Conservation (phyloP, 2,329 filamentous ascomycete genomes). For the Clonostachys rosea region DNA sequence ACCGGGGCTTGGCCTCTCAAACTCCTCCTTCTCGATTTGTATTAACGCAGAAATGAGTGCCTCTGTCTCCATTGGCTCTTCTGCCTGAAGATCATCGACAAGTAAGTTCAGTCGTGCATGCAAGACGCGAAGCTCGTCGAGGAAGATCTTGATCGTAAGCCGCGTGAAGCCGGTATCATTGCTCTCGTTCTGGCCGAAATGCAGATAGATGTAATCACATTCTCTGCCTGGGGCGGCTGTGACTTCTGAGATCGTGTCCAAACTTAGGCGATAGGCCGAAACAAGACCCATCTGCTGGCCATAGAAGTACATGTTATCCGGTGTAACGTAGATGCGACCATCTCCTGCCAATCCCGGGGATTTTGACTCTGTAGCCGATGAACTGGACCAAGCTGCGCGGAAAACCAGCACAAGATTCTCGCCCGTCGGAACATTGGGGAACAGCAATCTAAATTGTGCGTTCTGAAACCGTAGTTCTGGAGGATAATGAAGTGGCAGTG, state of each 20-base stretch:
- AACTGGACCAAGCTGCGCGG: conserved; percentile 75
- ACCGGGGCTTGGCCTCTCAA: conserved; percentile 60
- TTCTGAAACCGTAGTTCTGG: conserved; percentile 79
- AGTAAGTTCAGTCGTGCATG: conserved; percentile 82
- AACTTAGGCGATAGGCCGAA: conserved; percentile 70
- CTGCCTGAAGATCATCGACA: conserved; percentile 72
- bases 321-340: conserved; percentile 82
- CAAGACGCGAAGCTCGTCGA: conserved; percentile 80
- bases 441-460: conserved; percentile 87
- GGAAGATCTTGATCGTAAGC: conserved; percentile 86
- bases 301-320: conserved; percentile 90
- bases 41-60: conserved; percentile 68
- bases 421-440: conserved; percentile 70
- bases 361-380: conserved; percentile 33
- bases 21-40: conserved; percentile 64
- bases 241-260: conserved; percentile 80
- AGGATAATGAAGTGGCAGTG: conserved; percentile 74
- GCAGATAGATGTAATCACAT: conserved; percentile 88
- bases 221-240: conserved; percentile 86
- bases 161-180: conserved; percentile 63
- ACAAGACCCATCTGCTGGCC: conserved; percentile 91
- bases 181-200: conserved; percentile 55
- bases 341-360: conserved; percentile 48
- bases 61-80: conserved; percentile 63
- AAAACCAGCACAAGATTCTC: conserved; percentile 91